A percentile compares a stretch with the other conserved stretches of the same genome.
Evolutionary conservation across 352 stramenopile species (phyloP).

Genomic region (Globisporangium mamillatum): DNA sequence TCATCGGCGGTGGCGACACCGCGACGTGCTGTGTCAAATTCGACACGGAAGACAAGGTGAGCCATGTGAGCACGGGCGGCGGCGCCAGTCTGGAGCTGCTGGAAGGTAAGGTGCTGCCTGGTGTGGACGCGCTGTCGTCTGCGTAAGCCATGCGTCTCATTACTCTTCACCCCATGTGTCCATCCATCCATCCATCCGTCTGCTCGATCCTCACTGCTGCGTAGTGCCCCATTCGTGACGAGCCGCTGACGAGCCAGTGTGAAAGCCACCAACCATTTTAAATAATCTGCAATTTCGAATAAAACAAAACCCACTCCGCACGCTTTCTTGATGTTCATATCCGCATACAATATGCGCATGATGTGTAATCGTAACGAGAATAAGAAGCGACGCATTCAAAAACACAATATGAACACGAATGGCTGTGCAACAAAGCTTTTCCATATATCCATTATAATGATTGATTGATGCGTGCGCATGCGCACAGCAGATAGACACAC

Average conservation of each 20-base stretch:
- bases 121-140: conserved; percentile 93
- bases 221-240: neutral
- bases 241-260: neutral
- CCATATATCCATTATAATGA: conserved; percentile 16
- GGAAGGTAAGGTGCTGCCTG: conserved; percentile 98
- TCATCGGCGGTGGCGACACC: conserved; percentile 99
- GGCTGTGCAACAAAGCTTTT: conserved; percentile 4
- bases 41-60: conserved; percentile 88
- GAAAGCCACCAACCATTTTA: conserved; percentile 1
- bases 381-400: neutral
- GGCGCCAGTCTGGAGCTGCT: conserved; percentile 96
- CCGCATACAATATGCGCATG: neutral
- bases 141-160: conserved; percentile 34
- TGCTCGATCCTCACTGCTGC: neutral
- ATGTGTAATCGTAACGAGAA: neutral
- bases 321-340: neutral
- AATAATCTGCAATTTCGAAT: conserved; percentile 3
- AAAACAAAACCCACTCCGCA: neutral
- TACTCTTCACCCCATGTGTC: neutral
- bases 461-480: neutral
- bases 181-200: neutral
- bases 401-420: neutral
- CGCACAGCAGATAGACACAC: neutral
- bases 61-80: conserved; percentile 91
- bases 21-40: conserved; percentile 88